These are phyloP conservation scores for Daedaleopsis nitida DNA, from an alignment of 768 basidiomycete species.

Conservation along the genomic window DNA sequence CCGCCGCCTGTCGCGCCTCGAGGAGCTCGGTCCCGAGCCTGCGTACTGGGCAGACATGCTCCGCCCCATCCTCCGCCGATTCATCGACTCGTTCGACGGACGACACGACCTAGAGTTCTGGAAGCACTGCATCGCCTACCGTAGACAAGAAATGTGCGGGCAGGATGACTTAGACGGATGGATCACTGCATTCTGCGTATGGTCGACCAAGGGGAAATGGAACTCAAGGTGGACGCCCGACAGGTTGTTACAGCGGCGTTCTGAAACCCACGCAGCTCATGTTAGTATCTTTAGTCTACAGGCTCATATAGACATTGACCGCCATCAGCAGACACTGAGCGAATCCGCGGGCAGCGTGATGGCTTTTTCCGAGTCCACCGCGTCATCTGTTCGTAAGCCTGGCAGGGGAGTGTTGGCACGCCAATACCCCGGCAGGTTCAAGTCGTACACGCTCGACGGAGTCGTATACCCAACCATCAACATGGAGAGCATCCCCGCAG, in stretches of 20 bases:
- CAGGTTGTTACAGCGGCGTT: not conserved
- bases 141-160: constrained; percentile 1
- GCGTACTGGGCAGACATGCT: constrained; percentile 31
- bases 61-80: constrained; percentile 30
- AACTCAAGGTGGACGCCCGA: not conserved
- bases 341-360: not conserved
- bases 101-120: constrained; percentile 20
- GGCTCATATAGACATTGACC: too few relatives aligned
- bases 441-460: constrained; percentile 4
- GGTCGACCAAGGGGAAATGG: constrained; percentile 12
- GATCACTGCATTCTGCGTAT: constrained; percentile 23
- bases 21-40: constrained; percentile 25
- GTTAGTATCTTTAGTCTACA: not conserved
- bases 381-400: not conserved
- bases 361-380: too few relatives aligned
- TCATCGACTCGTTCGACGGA: constrained; percentile 31
- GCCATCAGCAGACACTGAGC: too few relatives aligned
- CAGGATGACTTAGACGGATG: constrained; percentile 10
- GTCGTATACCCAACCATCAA: not conserved
- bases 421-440: too few relatives aligned
- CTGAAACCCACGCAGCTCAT: not conserved
- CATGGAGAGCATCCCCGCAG: not conserved
- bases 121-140: constrained; percentile 9
- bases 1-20: constrained; percentile 22
- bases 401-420: not conserved